Evolutionary conservation across 345 rosid genomes (phyloP).

Genomic region (Populus deltoides): DNA sequence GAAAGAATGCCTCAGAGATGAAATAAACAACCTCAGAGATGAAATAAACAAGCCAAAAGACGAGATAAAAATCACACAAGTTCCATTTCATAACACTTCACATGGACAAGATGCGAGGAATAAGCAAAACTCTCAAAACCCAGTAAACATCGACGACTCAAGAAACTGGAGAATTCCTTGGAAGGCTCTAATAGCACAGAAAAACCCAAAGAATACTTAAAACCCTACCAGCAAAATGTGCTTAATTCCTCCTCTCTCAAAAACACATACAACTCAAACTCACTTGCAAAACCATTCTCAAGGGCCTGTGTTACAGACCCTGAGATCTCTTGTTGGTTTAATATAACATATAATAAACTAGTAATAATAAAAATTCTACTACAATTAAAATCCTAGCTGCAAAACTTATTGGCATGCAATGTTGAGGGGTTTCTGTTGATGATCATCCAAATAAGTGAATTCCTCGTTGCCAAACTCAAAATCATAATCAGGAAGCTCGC

Average conservation of each 20-base stretch:
- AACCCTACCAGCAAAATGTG: not conserved
- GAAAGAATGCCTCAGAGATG: not conserved
- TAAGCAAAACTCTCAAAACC: conserved; percentile 9
- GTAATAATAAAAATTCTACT: not conserved
- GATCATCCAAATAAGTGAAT: conserved; percentile 32
- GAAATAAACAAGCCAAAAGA: not conserved
- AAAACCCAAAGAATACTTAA: conserved; percentile 47
- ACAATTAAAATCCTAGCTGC: conserved; percentile 47
- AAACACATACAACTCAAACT: conserved; percentile 12
- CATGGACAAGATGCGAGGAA: not conserved
- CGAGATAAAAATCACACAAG: not conserved
- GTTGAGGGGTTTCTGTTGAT: conserved; percentile 28
- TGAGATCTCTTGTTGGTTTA: conserved; percentile 8
- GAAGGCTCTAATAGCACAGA: conserved; percentile 66
- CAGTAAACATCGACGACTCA: not conserved
- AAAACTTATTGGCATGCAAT: conserved; percentile 80
- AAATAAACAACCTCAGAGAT: too few species aligned
- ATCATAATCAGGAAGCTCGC: conserved; percentile 75
- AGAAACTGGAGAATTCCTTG: conserved; percentile 24
- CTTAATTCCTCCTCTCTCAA: conserved; percentile 23
- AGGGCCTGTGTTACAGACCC: conserved; percentile 20
- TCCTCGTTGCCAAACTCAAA: conserved; percentile 50
- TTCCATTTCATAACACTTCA: not conserved
- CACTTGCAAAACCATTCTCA: conserved; percentile 29
- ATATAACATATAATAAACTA: not conserved